phyloP scores from a whole-genome alignment of 1,139 yeast genomes.

The Schwanniomyces etchellsii region DNA sequence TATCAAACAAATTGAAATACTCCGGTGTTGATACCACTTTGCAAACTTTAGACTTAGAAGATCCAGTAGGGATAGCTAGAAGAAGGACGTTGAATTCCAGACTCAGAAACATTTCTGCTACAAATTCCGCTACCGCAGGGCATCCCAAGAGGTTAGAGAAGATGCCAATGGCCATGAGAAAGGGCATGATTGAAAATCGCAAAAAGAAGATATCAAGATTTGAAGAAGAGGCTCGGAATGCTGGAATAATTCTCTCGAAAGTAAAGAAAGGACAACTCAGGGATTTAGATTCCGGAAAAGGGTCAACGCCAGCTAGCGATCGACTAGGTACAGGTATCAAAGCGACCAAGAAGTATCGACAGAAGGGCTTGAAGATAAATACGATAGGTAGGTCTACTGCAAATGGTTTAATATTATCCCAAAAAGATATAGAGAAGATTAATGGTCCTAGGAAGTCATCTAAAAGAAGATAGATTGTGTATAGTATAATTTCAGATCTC shows the following conservation, averaged over 20 bases:
- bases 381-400: constrained; percentile 75
- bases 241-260: constrained; percentile 75
- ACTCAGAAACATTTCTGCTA: constrained; percentile 48
- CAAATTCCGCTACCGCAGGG: constrained; percentile 40
- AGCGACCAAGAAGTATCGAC: constrained; percentile 39
- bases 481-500: not conserved
- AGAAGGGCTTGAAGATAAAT: constrained; percentile 74
- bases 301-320: constrained; percentile 46
- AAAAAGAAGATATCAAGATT: constrained; percentile 46
- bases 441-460: constrained; percentile 9
- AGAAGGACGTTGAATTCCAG: constrained; percentile 69
- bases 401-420: constrained; percentile 74
- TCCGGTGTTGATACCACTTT: constrained; percentile 79
- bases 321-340: constrained; percentile 51
- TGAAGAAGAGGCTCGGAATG: constrained; percentile 78
- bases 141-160: constrained; percentile 51
- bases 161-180: constrained; percentile 84
- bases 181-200: constrained; percentile 68
- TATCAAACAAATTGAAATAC: constrained; percentile 49
- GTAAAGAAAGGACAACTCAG: constrained; percentile 62
- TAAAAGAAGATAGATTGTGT: constrained; percentile 4
- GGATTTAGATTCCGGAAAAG: constrained; percentile 49
- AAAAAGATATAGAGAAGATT: constrained; percentile 57
- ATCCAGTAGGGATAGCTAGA: constrained; percentile 77
- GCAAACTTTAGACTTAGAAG: constrained; percentile 59